These are phyloP conservation scores for Fusarium verticillioides DNA, from an alignment of 2,329 filamentous ascomycete species.

Conservation along the genomic window DNA sequence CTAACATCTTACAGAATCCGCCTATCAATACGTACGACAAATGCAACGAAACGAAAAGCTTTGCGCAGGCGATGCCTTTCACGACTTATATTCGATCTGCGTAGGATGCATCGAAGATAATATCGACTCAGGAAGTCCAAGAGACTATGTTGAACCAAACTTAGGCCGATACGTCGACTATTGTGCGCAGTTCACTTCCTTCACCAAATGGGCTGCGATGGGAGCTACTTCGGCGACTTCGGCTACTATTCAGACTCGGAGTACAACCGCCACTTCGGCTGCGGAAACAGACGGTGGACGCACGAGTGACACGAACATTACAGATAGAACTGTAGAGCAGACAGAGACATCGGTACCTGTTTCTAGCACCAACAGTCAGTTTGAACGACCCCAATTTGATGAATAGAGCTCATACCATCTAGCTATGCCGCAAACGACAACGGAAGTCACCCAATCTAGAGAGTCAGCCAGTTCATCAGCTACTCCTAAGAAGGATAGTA, in stretches of 20 bases:
- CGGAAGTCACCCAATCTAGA: fast-evolving
- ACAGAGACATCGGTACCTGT: fast-evolving
- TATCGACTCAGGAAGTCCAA: background rate
- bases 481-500: fast-evolving
- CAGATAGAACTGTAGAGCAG: background rate
- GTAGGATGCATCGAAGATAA: background rate
- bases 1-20: background rate
- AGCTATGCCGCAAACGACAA: background rate
- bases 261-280: fast-evolving
- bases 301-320: too few relatives aligned
- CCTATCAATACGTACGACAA: background rate
- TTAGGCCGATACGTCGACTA: background rate
- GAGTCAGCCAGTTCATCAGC: fast-evolving
- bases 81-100: background rate
- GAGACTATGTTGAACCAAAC: background rate
- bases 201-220: background rate
- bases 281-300: fast-evolving
- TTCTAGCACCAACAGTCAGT: background rate
- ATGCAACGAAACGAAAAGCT: background rate
- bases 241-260: background rate
- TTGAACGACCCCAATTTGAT: background rate
- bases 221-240: background rate
- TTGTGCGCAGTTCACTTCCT: background rate
- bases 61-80: background rate
- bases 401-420: background rate